Percentiles rank a stretch among this genome's conserved stretches.
Evolutionary conservation across 805 yeast genomes (phyloP).

Genomic region (Candida sanyiensis): DNA sequence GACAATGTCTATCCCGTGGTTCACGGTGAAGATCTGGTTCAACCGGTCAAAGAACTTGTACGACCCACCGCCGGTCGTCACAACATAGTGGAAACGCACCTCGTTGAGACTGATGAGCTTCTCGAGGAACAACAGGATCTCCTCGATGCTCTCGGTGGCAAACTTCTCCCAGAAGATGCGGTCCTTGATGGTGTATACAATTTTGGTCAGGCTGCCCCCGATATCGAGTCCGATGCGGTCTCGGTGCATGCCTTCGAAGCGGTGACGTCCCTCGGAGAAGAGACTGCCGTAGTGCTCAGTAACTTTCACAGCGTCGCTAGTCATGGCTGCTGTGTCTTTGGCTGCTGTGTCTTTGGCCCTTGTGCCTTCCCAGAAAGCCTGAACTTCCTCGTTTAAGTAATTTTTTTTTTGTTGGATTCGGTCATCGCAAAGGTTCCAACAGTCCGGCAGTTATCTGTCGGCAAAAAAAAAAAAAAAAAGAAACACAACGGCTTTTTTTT

Average conservation of each 20-base stretch:
- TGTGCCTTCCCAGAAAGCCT: neutral
- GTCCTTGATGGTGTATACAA: slow-evolving; percentile 54
- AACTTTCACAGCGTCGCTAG: slow-evolving; percentile 3
- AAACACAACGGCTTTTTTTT: no score
- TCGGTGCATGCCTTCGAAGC: neutral
- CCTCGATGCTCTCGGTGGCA: slow-evolving; percentile 60
- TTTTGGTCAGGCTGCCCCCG: slow-evolving; percentile 91
- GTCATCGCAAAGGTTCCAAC: slow-evolving; percentile 8
- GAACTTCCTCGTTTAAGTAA: slow-evolving; percentile 3
- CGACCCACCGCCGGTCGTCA: slow-evolving; percentile 98
- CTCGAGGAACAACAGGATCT: slow-evolving; percentile 48
- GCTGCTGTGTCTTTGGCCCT: neutral
- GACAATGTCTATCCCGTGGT: slow-evolving; percentile 22
- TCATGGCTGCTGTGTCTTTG: neutral
- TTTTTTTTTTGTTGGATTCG: slow-evolving; percentile 5
- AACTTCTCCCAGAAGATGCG: slow-evolving; percentile 52
- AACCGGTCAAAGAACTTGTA: slow-evolving; percentile 75
- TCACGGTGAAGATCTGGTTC: slow-evolving; percentile 11
- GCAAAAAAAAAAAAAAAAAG: no score
- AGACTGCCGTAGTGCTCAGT: neutral
- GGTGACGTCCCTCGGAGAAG: neutral
- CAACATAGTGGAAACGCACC: slow-evolving; percentile 44
- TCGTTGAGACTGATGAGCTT: slow-evolving; percentile 38
- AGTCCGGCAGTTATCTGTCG: slow-evolving; percentile 4
- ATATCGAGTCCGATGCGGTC: slow-evolving; percentile 46